Percentiles rank a stretch among this genome's conserved stretches.
phyloP scores from a whole-genome alignment of 208 protist genomes.

The Leishmania tropica region DNA sequence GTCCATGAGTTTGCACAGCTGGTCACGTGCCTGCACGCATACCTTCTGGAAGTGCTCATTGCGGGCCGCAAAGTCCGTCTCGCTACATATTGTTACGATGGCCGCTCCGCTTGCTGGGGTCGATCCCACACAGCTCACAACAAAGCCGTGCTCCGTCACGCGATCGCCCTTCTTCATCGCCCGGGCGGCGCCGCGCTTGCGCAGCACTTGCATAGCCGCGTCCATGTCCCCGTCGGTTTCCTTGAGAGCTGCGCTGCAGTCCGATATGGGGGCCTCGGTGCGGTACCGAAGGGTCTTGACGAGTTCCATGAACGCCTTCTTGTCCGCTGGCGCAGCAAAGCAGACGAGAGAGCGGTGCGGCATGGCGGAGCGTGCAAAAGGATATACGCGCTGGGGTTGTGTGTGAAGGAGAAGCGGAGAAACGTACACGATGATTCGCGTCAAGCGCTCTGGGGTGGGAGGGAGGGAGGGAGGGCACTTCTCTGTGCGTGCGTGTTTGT shows the following conservation, averaged over 20 bases:
- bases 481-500: neutral
- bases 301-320: conserved; percentile 82
- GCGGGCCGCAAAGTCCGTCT: conserved; percentile 92
- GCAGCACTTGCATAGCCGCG: conserved; percentile 74
- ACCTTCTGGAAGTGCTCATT: conserved; percentile 74
- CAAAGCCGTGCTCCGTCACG: conserved; percentile 81
- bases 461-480: neutral
- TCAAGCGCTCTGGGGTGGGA: neutral
- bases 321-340: conserved; percentile 45
- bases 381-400: neutral
- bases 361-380: conserved; percentile 30
- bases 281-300: conserved; percentile 88
- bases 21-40: conserved; percentile 43
- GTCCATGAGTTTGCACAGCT: conserved; percentile 46
- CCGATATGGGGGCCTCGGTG: conserved; percentile 89
- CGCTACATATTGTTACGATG: conserved; percentile 84
- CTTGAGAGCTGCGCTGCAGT: conserved; percentile 85
- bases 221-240: conserved; percentile 79
- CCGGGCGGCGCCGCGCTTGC: conserved; percentile 73
- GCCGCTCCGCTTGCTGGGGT: conserved; percentile 50
- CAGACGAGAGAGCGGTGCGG: conserved; percentile 36
- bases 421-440: neutral
- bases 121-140: conserved; percentile 69
- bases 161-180: conserved; percentile 87
- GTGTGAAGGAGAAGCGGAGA: neutral